Conservation (phyloP, 805 yeast species). For the Teunomyces panamensis region DNA sequence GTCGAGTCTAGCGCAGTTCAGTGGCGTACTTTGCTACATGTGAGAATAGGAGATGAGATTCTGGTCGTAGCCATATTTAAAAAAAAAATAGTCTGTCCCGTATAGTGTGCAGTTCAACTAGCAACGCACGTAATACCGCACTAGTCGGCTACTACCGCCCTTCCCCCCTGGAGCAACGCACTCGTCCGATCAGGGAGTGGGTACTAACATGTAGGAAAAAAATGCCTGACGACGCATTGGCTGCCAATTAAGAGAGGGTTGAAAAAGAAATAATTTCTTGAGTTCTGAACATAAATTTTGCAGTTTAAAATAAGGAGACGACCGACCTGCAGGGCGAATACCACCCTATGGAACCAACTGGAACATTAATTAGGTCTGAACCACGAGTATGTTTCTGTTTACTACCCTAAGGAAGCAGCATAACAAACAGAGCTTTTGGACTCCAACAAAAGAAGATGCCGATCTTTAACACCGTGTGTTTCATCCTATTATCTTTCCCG, state of each 20-base stretch:
- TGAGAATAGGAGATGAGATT: no score
- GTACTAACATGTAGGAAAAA: not conserved
- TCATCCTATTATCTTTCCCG: no score
- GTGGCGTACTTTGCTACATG: no score
- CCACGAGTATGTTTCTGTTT: no score
- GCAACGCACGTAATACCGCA: not conserved
- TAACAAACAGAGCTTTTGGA: not conserved
- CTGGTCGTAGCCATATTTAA: no score
- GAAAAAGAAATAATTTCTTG: conserved; percentile 1
- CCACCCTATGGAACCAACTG: not conserved
- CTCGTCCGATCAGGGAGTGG: conserved; percentile 1
- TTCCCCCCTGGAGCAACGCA: not conserved
- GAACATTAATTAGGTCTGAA: not conserved
- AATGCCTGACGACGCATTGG: conserved; percentile 3
- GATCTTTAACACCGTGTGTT: no score
- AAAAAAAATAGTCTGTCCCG: no score
- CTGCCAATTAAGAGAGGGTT: conserved; percentile 5
- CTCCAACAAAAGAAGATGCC: not conserved
- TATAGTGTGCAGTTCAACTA: not conserved
- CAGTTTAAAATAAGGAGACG: conserved; percentile 4
- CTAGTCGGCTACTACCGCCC: not conserved
- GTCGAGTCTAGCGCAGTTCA: no score
- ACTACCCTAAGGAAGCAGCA: no score
- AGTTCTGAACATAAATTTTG: not conserved
- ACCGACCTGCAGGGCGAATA: conserved; percentile 1